Conservation (phyloP, 495 filamentous ascomycete genomes). For the Amniculicola lignicola region DNA sequence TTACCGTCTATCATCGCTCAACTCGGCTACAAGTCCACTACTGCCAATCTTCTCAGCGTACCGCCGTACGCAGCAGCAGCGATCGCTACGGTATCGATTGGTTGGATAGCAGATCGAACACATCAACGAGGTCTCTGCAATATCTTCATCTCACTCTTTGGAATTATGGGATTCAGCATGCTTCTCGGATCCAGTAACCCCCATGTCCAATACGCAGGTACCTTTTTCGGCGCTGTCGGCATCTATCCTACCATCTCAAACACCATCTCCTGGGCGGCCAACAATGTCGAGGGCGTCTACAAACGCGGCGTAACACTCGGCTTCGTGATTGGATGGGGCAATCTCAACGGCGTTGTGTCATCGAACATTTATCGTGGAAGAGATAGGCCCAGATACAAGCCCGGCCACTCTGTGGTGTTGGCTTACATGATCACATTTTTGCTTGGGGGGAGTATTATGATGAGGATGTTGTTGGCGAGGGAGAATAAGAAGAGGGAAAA, state of each 20-base stretch:
- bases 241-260: constrained; percentile 94
- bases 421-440: constrained; percentile 60
- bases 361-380: constrained; percentile 65
- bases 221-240: constrained; percentile 80
- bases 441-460: constrained; percentile 59
- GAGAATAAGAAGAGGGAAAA: constrained; percentile 60
- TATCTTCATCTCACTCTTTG: constrained; percentile 66
- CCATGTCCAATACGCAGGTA: constrained; percentile 73
- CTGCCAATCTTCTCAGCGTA: constrained; percentile 77
- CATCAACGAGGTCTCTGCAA: constrained; percentile 78
- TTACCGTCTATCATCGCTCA: constrained; percentile 78
- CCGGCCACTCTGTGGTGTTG: constrained; percentile 59
- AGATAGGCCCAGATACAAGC: constrained; percentile 54
- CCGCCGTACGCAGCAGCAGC: constrained; percentile 87
- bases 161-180: constrained; percentile 76
- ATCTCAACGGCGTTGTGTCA: constrained; percentile 81
- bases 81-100: constrained; percentile 69
- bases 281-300: constrained; percentile 90
- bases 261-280: constrained; percentile 82
- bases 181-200: constrained; percentile 60
- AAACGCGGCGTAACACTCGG: constrained; percentile 86
- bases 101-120: constrained; percentile 77
- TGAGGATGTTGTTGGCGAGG: constrained; percentile 59
- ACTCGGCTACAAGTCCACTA: constrained; percentile 67
- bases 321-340: constrained; percentile 75